These are phyloP conservation scores for Penicillium crustosum DNA, from an alignment of 2,329 filamentous ascomycete genomes.

Conservation along the genomic window DNA sequence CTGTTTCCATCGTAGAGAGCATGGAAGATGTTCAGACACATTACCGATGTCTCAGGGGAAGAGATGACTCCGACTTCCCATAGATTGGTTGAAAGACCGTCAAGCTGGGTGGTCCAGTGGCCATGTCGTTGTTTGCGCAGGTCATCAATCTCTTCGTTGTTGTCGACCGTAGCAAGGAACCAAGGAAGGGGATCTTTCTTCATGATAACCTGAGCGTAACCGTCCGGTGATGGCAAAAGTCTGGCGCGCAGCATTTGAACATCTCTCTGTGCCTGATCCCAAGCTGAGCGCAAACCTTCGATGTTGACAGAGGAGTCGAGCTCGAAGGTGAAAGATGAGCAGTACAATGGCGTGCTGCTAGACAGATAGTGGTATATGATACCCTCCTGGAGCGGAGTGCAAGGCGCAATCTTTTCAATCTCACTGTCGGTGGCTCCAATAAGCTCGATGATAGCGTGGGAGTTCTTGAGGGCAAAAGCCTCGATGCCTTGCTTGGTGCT, in stretches of 20 bases:
- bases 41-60: conserved; percentile 31
- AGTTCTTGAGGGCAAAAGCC: conserved; percentile 64
- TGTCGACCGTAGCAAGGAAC: conserved; percentile 38
- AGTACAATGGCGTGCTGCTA: conserved; percentile 63
- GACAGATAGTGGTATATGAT: conserved; percentile 73
- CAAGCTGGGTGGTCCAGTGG: conserved; percentile 58
- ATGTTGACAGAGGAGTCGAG: conserved; percentile 51
- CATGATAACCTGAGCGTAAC: conserved; percentile 71
- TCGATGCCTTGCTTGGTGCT: conserved; percentile 61
- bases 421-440: conserved; percentile 53
- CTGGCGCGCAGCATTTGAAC: conserved; percentile 69
- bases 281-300: conserved; percentile 55
- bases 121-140: conserved; percentile 41
- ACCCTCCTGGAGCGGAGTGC: conserved; percentile 81
- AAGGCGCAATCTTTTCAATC: conserved; percentile 75
- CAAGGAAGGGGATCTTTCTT: conserved; percentile 48
- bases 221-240: conserved; percentile 72
- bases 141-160: conserved; percentile 33
- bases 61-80: conserved; percentile 37
- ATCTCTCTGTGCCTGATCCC: conserved; percentile 53
- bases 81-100: conserved; percentile 35
- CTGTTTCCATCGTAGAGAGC: conserved; percentile 84
- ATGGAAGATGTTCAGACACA: conserved; percentile 76
- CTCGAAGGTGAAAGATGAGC: conserved; percentile 69
- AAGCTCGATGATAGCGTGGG: conserved; percentile 51